Base-by-base conservation (phyloP, 108 stramenopile species). In the Nannochloropsis gaditana region DNA sequence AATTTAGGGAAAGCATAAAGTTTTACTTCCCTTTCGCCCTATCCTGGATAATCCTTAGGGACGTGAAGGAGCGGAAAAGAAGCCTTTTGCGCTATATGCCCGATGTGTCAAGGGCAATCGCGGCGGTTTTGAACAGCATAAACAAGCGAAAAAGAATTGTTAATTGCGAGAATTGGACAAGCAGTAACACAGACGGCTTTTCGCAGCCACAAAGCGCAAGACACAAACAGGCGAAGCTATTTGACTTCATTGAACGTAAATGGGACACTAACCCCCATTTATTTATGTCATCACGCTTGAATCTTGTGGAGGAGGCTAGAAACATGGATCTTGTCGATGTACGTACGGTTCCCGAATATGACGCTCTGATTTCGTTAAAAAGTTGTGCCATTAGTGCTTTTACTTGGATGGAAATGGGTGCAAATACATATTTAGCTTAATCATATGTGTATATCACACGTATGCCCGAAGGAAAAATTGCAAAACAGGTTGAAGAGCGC, bases 61-160 rank as follows among this genome's bases (percentile, higher is more conserved):
- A 43, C 42, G 41, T 41, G 21, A 19, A 15, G 81, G 42, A 41
- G 42, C 81, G 42, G 15, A 81, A 42, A 31, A 81, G 15, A 15
- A 41, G 15, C 81, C 45, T 85, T 15, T 44, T 44, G 41, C 81
- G 84, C 84, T 89, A 89, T 86, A 88, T 88, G 11, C 89, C 89
- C 83, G 89, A 89, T 43, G 88, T 89, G 42, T 85, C 87, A 42
- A 87, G 89, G 31, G 87, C 89, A 42, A 45, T 89, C 19, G 84
- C 85, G 43, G 89, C 84, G 82, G 82, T 89, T 21, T 84, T 88
- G n/a, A 82, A 47, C 41, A 84, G 84, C 50, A 84, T 88, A 81
- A 45, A 82, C 42, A 50, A 88, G 84, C 87, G 87, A 21, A 73
- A 73, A n/a, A 15, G 59, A 4, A 73, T 73, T 15, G 59, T 73